These are phyloP conservation scores for Sonneratia alba DNA, from an alignment of 345 rosid species.

Conservation along the genomic window DNA sequence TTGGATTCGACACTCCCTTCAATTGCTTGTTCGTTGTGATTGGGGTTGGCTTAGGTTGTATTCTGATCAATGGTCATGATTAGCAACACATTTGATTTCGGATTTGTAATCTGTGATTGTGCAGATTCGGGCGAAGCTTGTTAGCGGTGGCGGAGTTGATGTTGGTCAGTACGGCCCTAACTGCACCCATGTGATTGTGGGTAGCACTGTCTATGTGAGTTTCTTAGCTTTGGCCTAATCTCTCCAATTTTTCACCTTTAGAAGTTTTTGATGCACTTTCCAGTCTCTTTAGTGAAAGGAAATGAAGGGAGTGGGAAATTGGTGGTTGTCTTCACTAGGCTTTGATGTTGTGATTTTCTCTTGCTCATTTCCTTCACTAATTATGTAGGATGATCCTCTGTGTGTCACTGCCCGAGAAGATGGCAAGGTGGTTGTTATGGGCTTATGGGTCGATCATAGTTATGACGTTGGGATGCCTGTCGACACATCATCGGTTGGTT, in stretches of 20 bases:
- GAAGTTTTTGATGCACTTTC: not conserved
- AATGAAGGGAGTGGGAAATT: not conserved
- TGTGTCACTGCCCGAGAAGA: conserved; percentile 66
- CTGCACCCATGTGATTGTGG: conserved; percentile 69
- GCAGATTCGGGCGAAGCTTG: conserved; percentile 65
- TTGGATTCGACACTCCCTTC: not conserved
- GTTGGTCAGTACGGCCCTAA: conserved; percentile 29
- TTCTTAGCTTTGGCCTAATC: not conserved
- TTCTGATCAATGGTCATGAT: not conserved
- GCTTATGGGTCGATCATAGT: conserved; percentile 83
- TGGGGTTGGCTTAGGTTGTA: not conserved
- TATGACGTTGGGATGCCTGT: conserved; percentile 55
- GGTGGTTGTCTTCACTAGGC: not conserved
- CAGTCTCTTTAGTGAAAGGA: not conserved
- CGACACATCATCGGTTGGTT: conserved; percentile 62
- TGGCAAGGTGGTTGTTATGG: conserved; percentile 62
- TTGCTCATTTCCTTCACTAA: not conserved
- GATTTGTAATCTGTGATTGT: not conserved
- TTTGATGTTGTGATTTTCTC: not conserved
- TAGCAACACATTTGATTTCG: not conserved
- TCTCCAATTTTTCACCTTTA: not conserved
- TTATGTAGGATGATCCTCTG: conserved; percentile 61
- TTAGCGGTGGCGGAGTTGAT: conserved; percentile 63
- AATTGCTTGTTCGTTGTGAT: not conserved
- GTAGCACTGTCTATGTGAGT: conserved; percentile 56